Evolutionary conservation across 139 green algal species (phyloP).

Genomic region (Monoraphidium neglectum): DNA sequence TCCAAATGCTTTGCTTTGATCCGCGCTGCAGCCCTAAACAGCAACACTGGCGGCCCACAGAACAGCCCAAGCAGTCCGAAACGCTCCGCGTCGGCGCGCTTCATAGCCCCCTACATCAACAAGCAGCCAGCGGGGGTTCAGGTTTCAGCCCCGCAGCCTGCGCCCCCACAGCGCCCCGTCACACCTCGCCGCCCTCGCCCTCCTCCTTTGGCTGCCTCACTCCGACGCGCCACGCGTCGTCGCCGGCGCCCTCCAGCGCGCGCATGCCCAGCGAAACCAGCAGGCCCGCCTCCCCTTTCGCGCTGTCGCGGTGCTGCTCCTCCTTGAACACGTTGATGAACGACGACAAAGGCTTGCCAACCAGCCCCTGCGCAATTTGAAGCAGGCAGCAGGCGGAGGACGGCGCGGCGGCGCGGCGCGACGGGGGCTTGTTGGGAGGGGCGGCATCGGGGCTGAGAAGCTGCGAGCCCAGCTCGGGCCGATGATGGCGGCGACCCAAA

Average conservation of each 20-base stretch:
- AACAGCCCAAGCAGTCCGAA: too few species aligned
- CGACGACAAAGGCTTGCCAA: slow-evolving; percentile 4
- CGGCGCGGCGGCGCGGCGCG: too few species aligned
- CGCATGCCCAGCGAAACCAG: slow-evolving; percentile 5
- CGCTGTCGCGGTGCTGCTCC: not conserved
- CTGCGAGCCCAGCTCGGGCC: too few species aligned
- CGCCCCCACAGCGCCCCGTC: not conserved
- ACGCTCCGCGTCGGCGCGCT: too few species aligned
- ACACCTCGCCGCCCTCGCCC: too few species aligned
- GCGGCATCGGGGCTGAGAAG: too few species aligned
- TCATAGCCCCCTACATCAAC: not conserved
- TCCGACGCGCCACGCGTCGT: not conserved
- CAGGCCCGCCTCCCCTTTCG: slow-evolving; percentile 17
- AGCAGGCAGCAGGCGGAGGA: not conserved
- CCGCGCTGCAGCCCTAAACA: not conserved
- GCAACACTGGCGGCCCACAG: not conserved
- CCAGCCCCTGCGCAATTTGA: slow-evolving; percentile 1
- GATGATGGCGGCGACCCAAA: too few species aligned
- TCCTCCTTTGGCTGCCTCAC: not conserved
- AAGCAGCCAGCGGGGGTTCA: not conserved
- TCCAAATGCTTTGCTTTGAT: too few species aligned
- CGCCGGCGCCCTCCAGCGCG: not conserved
- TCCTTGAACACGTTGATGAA: slow-evolving; percentile 24
- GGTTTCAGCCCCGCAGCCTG: not conserved
- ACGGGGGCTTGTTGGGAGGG: too few species aligned